A percentile compares a stretch with the other conserved stretches of the same genome.
These are phyloP conservation scores for Neotropicomus parvogracilis DNA, from an alignment of 1,284 basidiomycete genomes.

Conservation along the genomic window DNA sequence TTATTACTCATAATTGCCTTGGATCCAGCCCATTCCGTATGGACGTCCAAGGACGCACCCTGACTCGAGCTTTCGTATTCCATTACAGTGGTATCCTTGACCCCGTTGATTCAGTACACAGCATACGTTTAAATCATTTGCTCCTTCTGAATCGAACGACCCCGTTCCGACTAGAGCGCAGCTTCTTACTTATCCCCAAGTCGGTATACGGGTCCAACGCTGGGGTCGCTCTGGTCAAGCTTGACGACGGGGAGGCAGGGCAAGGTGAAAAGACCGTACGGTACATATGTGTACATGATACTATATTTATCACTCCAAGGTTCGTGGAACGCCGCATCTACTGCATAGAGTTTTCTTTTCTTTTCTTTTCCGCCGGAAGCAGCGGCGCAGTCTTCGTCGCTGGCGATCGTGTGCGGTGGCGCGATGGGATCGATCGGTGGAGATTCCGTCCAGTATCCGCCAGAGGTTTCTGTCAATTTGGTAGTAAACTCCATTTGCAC, in stretches of 20 bases:
- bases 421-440: conserved; percentile 13
- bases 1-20: conserved; percentile 36
- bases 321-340: conserved; percentile 6
- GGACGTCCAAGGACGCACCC: conserved; percentile 23
- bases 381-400: neutral
- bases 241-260: conserved; percentile 3
- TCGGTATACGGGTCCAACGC: conserved; percentile 11
- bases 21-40: conserved; percentile 17
- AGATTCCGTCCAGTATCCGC: too few relatives aligned
- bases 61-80: conserved; percentile 21
- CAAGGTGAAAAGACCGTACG: neutral
- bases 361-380: neutral
- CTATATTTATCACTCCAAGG: conserved; percentile 28
- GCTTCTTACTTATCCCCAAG: conserved; percentile 29
- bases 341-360: conserved; percentile 16
- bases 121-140: conserved; percentile 16
- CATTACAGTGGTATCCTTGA: conserved; percentile 16
- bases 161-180: conserved; percentile 10
- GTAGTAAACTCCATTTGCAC: too few relatives aligned
- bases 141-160: conserved; percentile 24
- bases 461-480: too few relatives aligned
- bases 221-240: conserved; percentile 1
- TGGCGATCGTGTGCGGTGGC: conserved; percentile 1
- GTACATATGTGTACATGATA: conserved; percentile 26
- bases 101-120: conserved; percentile 18